phyloP scores from a whole-genome alignment of 1,284 basidiomycete species.

The Ustilago cynodontis region DNA sequence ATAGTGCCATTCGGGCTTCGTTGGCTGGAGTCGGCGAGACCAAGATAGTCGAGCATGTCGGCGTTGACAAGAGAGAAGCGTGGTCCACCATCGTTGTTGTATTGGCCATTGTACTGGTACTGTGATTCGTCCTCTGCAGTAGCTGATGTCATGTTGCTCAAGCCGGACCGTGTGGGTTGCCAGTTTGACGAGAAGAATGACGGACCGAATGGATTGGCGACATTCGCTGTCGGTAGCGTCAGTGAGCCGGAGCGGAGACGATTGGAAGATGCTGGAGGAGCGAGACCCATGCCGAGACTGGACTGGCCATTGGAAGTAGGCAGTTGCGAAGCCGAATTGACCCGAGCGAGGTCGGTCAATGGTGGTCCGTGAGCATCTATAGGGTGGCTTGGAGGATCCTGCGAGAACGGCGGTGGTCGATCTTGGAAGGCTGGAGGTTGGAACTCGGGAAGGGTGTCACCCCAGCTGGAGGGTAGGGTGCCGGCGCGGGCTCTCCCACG shows the following conservation, averaged over 20 bases:
- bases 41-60: conserved; percentile 63
- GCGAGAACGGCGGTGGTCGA: conserved; percentile 1
- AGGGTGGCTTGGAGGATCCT: neutral
- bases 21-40: conserved; percentile 35
- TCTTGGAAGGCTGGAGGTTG: conserved; percentile 16
- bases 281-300: neutral
- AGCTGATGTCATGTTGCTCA: conserved; percentile 48
- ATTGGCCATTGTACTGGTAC: conserved; percentile 1
- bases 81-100: conserved; percentile 10
- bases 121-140: conserved; percentile 19
- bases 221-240: conserved; percentile 41
- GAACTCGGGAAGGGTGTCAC: conserved; percentile 16
- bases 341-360: conserved; percentile 3
- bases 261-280: conserved; percentile 20
- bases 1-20: neutral
- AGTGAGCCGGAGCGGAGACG: conserved; percentile 54
- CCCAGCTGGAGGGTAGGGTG: conserved; percentile 61
- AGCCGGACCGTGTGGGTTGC: conserved; percentile 50
- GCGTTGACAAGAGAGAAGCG: conserved; percentile 38
- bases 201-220: conserved; percentile 53
- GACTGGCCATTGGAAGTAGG: neutral
- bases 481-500: conserved; percentile 58
- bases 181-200: conserved; percentile 58
- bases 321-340: conserved; percentile 3
- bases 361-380: neutral